phyloP scores from a whole-genome alignment of 2,329 filamentous ascomycete genomes.

The Pyrenochaeta sp. region DNA sequence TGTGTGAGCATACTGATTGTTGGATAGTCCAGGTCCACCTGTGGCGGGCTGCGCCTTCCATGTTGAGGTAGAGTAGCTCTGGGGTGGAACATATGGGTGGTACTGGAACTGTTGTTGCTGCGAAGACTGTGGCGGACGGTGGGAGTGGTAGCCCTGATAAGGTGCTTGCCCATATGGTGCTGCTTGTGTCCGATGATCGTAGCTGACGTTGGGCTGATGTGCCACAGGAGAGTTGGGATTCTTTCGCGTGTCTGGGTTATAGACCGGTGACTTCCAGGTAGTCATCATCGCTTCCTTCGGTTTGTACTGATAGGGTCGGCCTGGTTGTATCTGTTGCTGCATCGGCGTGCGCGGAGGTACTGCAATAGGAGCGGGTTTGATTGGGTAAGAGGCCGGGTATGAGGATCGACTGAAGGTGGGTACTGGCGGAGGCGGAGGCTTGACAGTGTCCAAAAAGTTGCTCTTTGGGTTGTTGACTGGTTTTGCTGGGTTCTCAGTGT shows the following conservation, averaged over 20 bases:
- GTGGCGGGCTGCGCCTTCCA: conserved; percentile 37
- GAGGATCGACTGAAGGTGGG: conserved; percentile 38
- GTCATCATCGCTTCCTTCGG: conserved; percentile 37
- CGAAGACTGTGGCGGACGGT: conserved; percentile 25
- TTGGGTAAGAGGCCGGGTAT: conserved; percentile 51
- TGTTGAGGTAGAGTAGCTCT: conserved; percentile 29
- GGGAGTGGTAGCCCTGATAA: conserved; percentile 29
- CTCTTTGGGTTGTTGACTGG: conserved; percentile 72
- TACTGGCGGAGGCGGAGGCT: conserved; percentile 48
- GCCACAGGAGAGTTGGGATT: conserved; percentile 50
- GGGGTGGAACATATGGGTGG: conserved; percentile 40
- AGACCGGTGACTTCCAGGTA: conserved; percentile 40
- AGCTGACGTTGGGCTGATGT: conserved; percentile 49
- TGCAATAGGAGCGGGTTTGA: conserved; percentile 54
- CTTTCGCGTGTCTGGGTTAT: conserved; percentile 45
- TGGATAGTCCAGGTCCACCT: conserved; percentile 24
- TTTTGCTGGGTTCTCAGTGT: conserved; percentile 77
- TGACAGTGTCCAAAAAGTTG: conserved; percentile 76
- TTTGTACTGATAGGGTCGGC: conserved; percentile 45
- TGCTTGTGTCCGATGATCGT: conserved; percentile 39
- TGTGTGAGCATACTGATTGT: conserved; percentile 39
- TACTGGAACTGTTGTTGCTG: conserved; percentile 31
- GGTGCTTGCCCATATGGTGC: conserved; percentile 34
- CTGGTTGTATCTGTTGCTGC: conserved; percentile 34
- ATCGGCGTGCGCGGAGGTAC: conserved; percentile 45